These are phyloP conservation scores for Phialophora chinensis DNA, from an alignment of 2,329 filamentous ascomycete species.

Conservation along the genomic window DNA sequence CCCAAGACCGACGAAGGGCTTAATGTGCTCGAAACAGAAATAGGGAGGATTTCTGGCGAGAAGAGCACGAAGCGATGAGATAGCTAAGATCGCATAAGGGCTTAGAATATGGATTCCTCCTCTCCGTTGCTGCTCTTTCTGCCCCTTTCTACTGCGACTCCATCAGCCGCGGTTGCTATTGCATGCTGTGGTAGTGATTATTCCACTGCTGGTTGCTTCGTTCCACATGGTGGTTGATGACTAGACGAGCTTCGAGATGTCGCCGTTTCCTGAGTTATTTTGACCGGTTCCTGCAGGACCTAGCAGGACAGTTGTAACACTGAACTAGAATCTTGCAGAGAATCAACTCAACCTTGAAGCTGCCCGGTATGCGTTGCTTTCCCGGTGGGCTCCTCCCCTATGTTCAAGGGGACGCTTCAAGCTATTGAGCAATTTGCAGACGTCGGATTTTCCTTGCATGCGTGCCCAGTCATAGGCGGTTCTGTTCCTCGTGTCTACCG, in stretches of 20 bases:
- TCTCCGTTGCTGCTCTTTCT: neutral
- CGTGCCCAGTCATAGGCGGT: neutral
- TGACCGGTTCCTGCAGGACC: neutral
- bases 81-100: neutral
- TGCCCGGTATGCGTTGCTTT: neutral
- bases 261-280: neutral
- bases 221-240: neutral
- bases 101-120: neutral
- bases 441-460: neutral
- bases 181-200: neutral
- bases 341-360: neutral
- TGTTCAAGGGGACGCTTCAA: neutral
- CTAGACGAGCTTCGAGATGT: neutral
- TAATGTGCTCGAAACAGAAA: slow-evolving; percentile 17
- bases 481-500: neutral
- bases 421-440: neutral
- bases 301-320: neutral
- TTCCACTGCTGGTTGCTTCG: neutral
- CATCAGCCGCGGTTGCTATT: too few relatives aligned
- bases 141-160: neutral
- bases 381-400: neutral
- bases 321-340: neutral
- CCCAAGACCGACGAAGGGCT: neutral
- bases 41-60: slow-evolving; percentile 2
- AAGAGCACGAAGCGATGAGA: slow-evolving; percentile 12